Conservation (phyloP, 331 rosid genomes). For the Malus hybrid region DNA sequence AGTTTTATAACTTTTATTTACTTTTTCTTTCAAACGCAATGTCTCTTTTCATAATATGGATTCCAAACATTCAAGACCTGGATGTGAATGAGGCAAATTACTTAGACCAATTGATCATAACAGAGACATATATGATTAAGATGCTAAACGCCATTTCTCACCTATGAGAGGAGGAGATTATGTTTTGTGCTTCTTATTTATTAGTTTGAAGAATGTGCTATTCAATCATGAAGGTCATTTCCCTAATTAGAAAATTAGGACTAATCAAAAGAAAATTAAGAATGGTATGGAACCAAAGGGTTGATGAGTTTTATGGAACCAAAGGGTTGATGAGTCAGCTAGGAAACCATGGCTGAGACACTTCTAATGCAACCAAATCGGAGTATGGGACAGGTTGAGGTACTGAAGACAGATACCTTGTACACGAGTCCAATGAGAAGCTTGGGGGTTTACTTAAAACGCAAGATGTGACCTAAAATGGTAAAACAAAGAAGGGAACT, state of each 20-base stretch:
- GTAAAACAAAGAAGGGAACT: not conserved
- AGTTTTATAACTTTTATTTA: no score
- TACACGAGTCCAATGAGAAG: constrained; percentile 23
- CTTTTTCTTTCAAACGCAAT: no score
- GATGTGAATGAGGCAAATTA: no score
- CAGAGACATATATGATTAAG: not conserved
- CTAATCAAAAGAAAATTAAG: not conserved
- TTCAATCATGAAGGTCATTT: not conserved
- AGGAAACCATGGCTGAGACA: constrained; percentile 25
- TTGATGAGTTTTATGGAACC: not conserved
- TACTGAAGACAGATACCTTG: constrained; percentile 22
- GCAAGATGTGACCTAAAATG: constrained; percentile 43
- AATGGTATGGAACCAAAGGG: not conserved
- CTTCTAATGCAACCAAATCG: constrained; percentile 73
- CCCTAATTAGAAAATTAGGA: not conserved
- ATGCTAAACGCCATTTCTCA: not conserved
- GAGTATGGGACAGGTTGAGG: constrained; percentile 38
- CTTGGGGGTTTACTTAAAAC: constrained; percentile 34
- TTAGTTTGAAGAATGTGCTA: not conserved
- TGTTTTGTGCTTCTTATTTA: not conserved
- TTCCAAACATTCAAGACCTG: no score
- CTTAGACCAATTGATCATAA: not conserved
- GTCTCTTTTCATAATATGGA: no score
- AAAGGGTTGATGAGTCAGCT: not conserved
- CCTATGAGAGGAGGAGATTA: not conserved